Evolutionary conservation across 208 protist genomes (phyloP), one percentile per base, ranked within the genome.

Genomic region (Leishmania arabica): DNA sequence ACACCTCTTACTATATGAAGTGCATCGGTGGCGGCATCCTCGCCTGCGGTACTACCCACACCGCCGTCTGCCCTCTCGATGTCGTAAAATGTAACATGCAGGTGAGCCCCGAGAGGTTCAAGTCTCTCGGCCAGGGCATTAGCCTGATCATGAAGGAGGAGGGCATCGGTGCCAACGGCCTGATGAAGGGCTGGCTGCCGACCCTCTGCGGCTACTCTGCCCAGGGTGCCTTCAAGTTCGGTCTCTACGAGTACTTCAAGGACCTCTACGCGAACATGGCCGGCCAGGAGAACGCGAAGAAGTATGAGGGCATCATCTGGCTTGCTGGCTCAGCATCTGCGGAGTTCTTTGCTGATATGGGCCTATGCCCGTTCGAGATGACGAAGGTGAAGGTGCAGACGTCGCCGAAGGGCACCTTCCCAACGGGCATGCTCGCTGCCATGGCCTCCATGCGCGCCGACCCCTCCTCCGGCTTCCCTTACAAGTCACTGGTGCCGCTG

Each of bases 81-180:
- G 91, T 99, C 2, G 95, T 98, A 78, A 99, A 99, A 92, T 99
- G 96, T 84, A 98, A 97, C 86, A 98, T 98, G 86, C 98, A 99
- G 90, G 89, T 97, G 78, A 92, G 89, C 89, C 96, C 97, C 81
- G 90, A 91, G 60, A 89, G 96, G 86, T 98, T 95, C 90, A 95
- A 86, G 76, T 92, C 91, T 42, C 89, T 98, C 49, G 75, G 85
- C 75, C 80, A 88, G 64, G 93, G 94, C n/a, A 66, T 97, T 42
- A 85, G 86, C 70, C 54, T 92, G 45, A 88, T 98, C 51, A 24
- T 90, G 1, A 49, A 56, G 7, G 91, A 97, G 84, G 90, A 99
- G 77, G 92, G 93, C 51, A 75, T 68, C 21, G 96, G 97, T 54
- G 71, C 91, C 19, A 75, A 65, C 27, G 97, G 89, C 31, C 89